Base-by-base conservation (phyloP, 2,329 filamentous ascomycete genomes). In the Arthrobotrys pseudoclavata region DNA sequence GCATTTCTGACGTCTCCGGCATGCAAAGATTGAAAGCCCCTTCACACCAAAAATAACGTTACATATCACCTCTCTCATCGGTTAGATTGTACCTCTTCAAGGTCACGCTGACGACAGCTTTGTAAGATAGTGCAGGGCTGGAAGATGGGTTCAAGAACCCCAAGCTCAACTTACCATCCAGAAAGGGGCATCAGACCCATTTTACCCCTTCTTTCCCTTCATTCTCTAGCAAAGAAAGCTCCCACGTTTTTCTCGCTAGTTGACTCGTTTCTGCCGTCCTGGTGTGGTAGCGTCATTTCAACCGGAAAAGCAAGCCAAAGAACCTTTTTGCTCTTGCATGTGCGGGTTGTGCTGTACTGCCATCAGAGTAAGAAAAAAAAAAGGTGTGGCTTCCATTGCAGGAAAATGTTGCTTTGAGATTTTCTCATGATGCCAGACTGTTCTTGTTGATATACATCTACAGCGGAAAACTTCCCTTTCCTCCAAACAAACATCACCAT, bases 191-290 rank as follows among this genome's bases (percentile, higher is more conserved):
- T 37, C 31, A n/a, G 6, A 52, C 66, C 62, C 69, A 10, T 74
- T 55, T 40, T 60, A 57, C 62, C 69, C 61, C 42, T 60, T 48
- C 34, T 42, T 20, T 20, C 42, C 42, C 42, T 45, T 66, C 26
- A 47, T 47, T 48, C 34, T 60, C 55, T 60, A 34, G 42, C 55
- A 29, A 60, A 60, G 55, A 60, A 60, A 60, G 55, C 48, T 74
- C 52, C 69, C 69, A 74, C 69, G 69, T 74, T 74, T 74, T 74
- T 67, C 62, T 74, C 69, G 69, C 69, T 74, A 67, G 69, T 45
- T 62, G 40, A 50, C 60, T 61, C 42, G 52, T 68, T 53, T 72
- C 61, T 72, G 60, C 60, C 60, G 60, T 63, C 60, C 34, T 60
- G 55, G 52, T 57, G 52, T 57, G 52, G 55, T 60, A 47, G 60